These are phyloP conservation scores for Penicillium coprophilum DNA, from an alignment of 495 filamentous ascomycete species.

Conservation along the genomic window DNA sequence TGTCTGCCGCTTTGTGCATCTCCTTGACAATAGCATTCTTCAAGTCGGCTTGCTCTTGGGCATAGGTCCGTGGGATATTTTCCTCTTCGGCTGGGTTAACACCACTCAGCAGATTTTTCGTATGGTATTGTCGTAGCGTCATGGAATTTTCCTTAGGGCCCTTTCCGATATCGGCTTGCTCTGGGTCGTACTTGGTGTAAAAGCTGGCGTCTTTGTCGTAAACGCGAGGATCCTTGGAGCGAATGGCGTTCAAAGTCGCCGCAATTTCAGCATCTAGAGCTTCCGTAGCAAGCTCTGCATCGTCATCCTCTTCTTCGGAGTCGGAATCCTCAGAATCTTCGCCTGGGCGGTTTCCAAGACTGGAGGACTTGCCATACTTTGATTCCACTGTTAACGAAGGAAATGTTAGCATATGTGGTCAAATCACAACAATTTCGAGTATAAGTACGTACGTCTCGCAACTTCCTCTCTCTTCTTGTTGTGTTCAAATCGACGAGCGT, in stretches of 20 bases:
- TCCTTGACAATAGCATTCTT: constrained; percentile 73
- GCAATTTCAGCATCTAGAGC: constrained; percentile 83
- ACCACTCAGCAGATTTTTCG: constrained; percentile 73
- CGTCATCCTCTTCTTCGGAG: constrained; percentile 86
- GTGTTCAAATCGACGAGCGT: constrained; percentile 84
- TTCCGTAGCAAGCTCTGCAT: constrained; percentile 76
- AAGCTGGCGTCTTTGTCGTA: constrained; percentile 80
- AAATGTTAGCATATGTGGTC: neutral
- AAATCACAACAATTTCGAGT: neutral
- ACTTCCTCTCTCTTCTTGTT: constrained; percentile 95
- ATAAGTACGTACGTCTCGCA: constrained; percentile 62
- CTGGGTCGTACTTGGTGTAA: constrained; percentile 61
- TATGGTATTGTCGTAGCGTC: constrained; percentile 86
- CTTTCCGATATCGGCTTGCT: constrained; percentile 30
- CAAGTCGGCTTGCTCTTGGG: constrained; percentile 79
- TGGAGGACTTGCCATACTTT: constrained; percentile 65
- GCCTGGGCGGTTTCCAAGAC: constrained; percentile 34
- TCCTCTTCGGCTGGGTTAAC: constrained; percentile 57
- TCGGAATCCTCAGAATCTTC: constrained; percentile 38
- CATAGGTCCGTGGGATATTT: constrained; percentile 65
- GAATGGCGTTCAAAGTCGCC: constrained; percentile 80
- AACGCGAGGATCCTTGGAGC: constrained; percentile 82
- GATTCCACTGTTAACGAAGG: constrained; percentile 64
- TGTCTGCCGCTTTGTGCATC: constrained; percentile 64
- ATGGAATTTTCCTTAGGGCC: constrained; percentile 78